Evolutionary conservation across 169 alveolate species (phyloP), one percentile per base, ranked within the genome.

Genomic region (Perkinsus chesapeaki): DNA sequence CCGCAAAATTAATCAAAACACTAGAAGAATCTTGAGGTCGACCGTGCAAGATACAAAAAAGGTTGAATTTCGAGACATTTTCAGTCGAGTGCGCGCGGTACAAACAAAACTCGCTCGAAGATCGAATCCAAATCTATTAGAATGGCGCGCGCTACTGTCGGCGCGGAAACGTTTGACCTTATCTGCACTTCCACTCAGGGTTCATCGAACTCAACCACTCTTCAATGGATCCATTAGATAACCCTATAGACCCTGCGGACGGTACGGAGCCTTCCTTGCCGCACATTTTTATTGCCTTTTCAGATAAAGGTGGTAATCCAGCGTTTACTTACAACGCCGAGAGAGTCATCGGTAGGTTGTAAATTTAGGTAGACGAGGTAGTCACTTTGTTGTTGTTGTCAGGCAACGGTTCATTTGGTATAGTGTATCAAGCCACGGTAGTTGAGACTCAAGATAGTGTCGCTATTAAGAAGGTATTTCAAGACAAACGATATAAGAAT

Each of bases 361-460:
- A 16, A 16, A 16, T 34, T 60, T 23, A 20, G 31, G 36, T 60
- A 1, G 12, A 60, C 12, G 37, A n/a, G n/a, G n/a, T n/a, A n/a
- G 37, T 60, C 82, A 1, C 31, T 34, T 23, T 60, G 36, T 60
- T 12, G 37, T 34, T 60, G 12, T 60, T 60, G 7, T 7, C 82
- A 37, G 99, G 99, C 3, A 99, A 98, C 91, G 99, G 99, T 19
- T 98, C 99, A 10, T 99, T 99, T 95, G 99, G 99, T 36, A 99
- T 98, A 0, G 99, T 99, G 0, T 98, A 98, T 92, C 98, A 98
- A 94, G 99, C 99, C 10, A 95, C 95, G 39, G 97, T 97, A 31
- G 93, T 97, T 39, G 99, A 98, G 36, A 98, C 99, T 7, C 99
- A 99, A 0, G 99, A 98, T 93, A 95, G 96, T 20, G 99, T 98